Conservation (phyloP, 805 yeast species). For the Lipomyces orientalis region DNA sequence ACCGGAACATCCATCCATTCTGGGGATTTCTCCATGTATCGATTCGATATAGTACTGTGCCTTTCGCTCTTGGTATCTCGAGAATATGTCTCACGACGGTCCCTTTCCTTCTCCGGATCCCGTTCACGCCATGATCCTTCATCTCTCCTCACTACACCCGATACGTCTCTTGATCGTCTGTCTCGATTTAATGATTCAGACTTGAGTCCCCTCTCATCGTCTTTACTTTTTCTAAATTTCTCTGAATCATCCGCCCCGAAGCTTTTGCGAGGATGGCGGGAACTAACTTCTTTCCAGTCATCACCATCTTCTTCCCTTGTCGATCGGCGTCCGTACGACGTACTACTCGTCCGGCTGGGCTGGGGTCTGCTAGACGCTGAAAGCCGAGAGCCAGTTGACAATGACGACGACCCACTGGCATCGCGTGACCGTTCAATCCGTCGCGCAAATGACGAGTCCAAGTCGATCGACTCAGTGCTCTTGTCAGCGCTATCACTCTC, state of each 20-base stretch:
- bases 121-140: slow-evolving; percentile 35
- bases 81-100: slow-evolving; percentile 4
- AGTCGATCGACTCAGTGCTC: background rate
- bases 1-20: slow-evolving; percentile 31
- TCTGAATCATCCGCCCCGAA: slow-evolving; percentile 12
- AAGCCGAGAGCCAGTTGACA: background rate
- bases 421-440: slow-evolving; percentile 9
- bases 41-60: background rate
- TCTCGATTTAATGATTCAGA: slow-evolving; percentile 13
- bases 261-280: slow-evolving; percentile 7
- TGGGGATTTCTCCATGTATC: slow-evolving; percentile 21
- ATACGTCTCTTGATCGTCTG: slow-evolving; percentile 13
- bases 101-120: slow-evolving; percentile 20
- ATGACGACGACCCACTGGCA: background rate
- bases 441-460: slow-evolving; percentile 9
- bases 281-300: slow-evolving; percentile 12
- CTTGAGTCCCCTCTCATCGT: slow-evolving; percentile 11
- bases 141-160: slow-evolving; percentile 17
- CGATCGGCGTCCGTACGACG: background rate
- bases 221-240: slow-evolving; percentile 9
- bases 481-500: background rate
- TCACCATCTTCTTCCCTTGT: slow-evolving; percentile 10
- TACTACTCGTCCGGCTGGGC: background rate
- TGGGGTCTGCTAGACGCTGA: background rate
- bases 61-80: slow-evolving; percentile 12